Conservation (phyloP, 148 eudicot genomes). For the Diospyros kaki region DNA sequence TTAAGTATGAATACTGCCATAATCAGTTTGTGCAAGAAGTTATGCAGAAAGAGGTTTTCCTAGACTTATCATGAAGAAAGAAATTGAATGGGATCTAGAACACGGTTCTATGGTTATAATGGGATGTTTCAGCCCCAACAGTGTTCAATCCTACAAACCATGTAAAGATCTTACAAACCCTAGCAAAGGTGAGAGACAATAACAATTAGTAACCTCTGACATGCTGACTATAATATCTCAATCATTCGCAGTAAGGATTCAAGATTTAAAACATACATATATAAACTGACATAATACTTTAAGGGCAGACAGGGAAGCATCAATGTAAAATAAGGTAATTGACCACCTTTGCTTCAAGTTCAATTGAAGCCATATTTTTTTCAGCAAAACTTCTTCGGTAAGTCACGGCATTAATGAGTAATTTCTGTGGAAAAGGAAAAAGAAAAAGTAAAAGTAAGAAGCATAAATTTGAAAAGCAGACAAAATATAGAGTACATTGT, state of each 20-base stretch:
- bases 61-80: background rate
- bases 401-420: conserved; percentile 58
- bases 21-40: background rate
- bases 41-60: too few species aligned
- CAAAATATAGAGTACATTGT: too few species aligned
- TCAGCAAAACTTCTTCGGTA: conserved; percentile 64
- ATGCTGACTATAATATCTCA: background rate
- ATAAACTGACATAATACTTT: background rate
- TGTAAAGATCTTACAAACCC: background rate
- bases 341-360: conserved; percentile 77
- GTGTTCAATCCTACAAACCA: background rate
- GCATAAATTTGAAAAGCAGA: background rate
- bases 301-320: background rate
- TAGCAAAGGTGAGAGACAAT: background rate
- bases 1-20: background rate
- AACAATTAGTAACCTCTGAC: background rate
- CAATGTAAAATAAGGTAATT: background rate
- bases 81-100: conserved; percentile 1
- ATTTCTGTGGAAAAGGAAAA: conserved; percentile 41
- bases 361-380: conserved; percentile 49
- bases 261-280: background rate
- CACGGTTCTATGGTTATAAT: background rate
- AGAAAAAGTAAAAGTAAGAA: background rate
- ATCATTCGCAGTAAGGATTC: background rate
- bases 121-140: background rate